Conservation (phyloP, 1,284 basidiomycete species). For the Austroboletus novae-zelandiae region DNA sequence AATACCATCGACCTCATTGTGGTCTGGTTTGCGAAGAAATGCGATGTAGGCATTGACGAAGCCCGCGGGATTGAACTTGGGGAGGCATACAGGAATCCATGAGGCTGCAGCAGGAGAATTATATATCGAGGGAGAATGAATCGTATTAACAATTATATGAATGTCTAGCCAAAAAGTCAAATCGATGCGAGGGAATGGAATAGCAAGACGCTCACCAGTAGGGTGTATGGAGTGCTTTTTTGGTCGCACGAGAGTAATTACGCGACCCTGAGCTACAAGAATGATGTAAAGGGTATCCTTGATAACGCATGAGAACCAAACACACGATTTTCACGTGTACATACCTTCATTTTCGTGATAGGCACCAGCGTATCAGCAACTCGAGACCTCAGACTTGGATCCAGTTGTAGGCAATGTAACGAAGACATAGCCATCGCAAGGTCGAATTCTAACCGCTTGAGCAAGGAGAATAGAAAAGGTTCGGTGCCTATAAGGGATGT, state of each 20-base stretch:
- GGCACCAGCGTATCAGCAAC: constrained; percentile 78
- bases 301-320: constrained; percentile 9
- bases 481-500: constrained; percentile 64
- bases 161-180: constrained; percentile 53
- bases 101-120: constrained; percentile 77
- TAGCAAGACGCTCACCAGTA: constrained; percentile 52
- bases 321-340: constrained; percentile 11
- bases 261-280: constrained; percentile 73
- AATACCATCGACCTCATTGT: constrained; percentile 12
- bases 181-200: neutral
- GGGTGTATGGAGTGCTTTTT: constrained; percentile 95
- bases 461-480: constrained; percentile 70
- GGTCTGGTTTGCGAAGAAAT: constrained; percentile 49
- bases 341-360: constrained; percentile 74
- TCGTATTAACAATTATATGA: constrained; percentile 83
- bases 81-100: constrained; percentile 95
- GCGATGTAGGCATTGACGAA: constrained; percentile 94
- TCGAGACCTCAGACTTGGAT: constrained; percentile 63
- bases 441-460: constrained; percentile 72
- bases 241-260: constrained; percentile 88
- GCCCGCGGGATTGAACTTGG: constrained; percentile 87
- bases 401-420: constrained; percentile 77
- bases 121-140: constrained; percentile 65
- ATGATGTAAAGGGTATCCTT: constrained; percentile 92
- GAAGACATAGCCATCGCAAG: constrained; percentile 80